Evolutionary conservation across 305 asterid species (phyloP), one percentile per base, ranked within the genome.

Genomic region (Lippia alba): DNA sequence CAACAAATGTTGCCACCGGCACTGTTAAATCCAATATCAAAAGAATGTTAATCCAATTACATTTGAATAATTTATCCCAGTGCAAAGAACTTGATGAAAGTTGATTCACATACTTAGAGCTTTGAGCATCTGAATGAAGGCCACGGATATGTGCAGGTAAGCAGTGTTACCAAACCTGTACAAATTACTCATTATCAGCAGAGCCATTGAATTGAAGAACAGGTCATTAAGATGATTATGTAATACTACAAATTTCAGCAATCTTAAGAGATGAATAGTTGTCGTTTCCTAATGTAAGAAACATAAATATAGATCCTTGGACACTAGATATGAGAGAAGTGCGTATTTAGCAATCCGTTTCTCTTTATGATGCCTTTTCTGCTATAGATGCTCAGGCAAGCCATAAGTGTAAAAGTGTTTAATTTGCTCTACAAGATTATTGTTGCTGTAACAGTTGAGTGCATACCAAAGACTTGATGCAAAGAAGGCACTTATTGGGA

Each of bases 121-220:
- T 82, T 87, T 89, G 67, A 89, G 96, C 96, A 89, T 89, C 84
- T 89, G 96, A 82, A 86, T 88, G 85, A 88, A 88, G 62, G 95
- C 90, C 44, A 88, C 95, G 17, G 95, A 88, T 50, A 88, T 88
- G 73, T 80, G 85, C 74, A 88, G 78, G 79, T 86, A 88, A 18
- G 95, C 91, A 0, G 95, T 88, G 80, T 88, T 88, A 75, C 95
- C 91, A 79, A 88, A 88, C 95, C 91, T 88, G 87, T 59, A 58
- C 48, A 61, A 44, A 74, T 19, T 12, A 50, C 39, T 18, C 36
- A 48, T 3, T 32, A 15, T 53, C 24, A 17, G 32, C 36, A 70
- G 19, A 57, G 19, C 46, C 20, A 44, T 6, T 2, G 39, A 45
- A 57, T 24, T 15, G 7, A 41, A 56, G 44, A 30, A 69, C 33